Percentiles rank a stretch among this genome's conserved stretches.
These are phyloP conservation scores for Trichomonas vaginalis DNA, from an alignment of 208 protist genomes.

Conservation along the genomic window DNA sequence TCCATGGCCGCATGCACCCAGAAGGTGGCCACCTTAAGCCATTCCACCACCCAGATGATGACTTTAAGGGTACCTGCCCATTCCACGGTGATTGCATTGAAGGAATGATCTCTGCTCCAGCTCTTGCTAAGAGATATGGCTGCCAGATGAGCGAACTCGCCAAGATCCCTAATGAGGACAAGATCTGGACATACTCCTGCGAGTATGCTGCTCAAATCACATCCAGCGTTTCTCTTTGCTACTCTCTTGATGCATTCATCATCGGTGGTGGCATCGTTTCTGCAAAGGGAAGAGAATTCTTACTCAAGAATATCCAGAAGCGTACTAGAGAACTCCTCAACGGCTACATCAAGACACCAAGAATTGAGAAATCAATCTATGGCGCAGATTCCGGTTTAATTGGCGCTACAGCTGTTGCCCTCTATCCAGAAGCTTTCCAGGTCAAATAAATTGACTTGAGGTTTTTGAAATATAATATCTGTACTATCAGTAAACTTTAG, in stretches of 20 bases:
- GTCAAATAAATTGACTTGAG: no score
- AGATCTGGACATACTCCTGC: conserved; percentile 38
- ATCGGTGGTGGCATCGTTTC: conserved; percentile 24
- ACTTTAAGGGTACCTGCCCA: conserved; percentile 44
- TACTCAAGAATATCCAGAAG: neutral
- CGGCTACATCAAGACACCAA: neutral
- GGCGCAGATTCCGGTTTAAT: neutral
- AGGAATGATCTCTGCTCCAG: conserved; percentile 40
- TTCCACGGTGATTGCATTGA: conserved; percentile 51
- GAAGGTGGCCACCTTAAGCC: conserved; percentile 46
- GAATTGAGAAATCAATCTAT: neutral
- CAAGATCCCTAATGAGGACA: conserved; percentile 32
- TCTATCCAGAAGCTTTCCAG: neutral
- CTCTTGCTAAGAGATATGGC: conserved; percentile 36
- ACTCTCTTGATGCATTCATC: conserved; percentile 20
- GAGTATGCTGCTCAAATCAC: conserved; percentile 26
- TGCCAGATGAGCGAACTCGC: conserved; percentile 23
- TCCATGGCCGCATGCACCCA: conserved; percentile 49
- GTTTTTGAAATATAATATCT: no score
- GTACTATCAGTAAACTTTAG: no score
- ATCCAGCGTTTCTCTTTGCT: neutral
- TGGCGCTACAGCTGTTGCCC: neutral
- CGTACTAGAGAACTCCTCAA: neutral
- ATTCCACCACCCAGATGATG: conserved; percentile 21
- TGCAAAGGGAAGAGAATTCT: neutral